These are phyloP conservation scores for Fusarium mexicanum DNA, from an alignment of 2,329 filamentous ascomycete species.

Conservation along the genomic window DNA sequence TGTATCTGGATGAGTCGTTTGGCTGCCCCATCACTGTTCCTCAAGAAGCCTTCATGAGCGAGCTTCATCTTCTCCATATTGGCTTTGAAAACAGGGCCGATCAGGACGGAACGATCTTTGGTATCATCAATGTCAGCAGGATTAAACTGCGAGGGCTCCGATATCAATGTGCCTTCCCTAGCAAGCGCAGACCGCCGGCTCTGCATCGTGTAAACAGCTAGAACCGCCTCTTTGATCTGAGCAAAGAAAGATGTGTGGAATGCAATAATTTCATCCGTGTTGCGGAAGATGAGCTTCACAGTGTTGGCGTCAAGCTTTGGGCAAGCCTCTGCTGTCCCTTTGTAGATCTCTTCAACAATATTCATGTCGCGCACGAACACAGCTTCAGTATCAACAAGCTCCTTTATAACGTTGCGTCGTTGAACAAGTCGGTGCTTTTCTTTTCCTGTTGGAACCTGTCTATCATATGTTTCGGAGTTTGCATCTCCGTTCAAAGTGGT, in stretches of 20 bases:
- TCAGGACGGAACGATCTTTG: constrained; percentile 61
- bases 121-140: constrained; percentile 58
- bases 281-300: constrained; percentile 90
- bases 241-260: constrained; percentile 85
- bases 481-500: constrained; percentile 52
- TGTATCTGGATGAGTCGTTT: constrained; percentile 71
- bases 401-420: constrained; percentile 86
- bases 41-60: constrained; percentile 69
- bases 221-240: constrained; percentile 81
- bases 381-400: constrained; percentile 91
- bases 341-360: constrained; percentile 97
- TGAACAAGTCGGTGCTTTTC: constrained; percentile 79
- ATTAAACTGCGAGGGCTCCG: constrained; percentile 53
- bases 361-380: constrained; percentile 95
- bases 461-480: constrained; percentile 49
- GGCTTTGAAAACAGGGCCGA: constrained; percentile 64
- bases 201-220: constrained; percentile 79
- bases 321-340: constrained; percentile 86
- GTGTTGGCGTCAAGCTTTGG: constrained; percentile 84
- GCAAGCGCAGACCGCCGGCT: constrained; percentile 54
- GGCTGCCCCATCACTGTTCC: constrained; percentile 70
- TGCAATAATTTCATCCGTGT: constrained; percentile 87
- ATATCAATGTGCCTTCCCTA: constrained; percentile 54
- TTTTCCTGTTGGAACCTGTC: constrained; percentile 57
- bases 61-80: constrained; percentile 70